Percentiles rank a stretch among this genome's conserved stretches.
These are phyloP conservation scores for Microbotryum scabiosae DNA, from an alignment of 1,284 basidiomycete genomes.

Conservation along the genomic window DNA sequence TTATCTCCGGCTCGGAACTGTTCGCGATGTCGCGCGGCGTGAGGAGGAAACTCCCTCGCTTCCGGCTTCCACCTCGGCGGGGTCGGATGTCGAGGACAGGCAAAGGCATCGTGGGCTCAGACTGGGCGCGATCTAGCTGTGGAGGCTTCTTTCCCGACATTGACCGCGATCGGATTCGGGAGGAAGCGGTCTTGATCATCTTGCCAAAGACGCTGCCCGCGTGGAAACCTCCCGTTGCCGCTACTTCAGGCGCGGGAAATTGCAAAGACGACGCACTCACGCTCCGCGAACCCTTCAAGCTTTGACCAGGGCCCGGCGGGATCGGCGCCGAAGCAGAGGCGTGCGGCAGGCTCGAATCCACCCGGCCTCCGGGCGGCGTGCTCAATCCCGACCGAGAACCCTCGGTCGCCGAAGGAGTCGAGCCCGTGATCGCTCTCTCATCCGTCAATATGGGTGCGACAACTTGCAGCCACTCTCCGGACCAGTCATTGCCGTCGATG, in stretches of 20 bases:
- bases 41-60: slow-evolving; percentile 22
- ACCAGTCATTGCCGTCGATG: slow-evolving; percentile 88
- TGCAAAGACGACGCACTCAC: too few species aligned
- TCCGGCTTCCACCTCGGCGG: neutral
- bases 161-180: too few species aligned
- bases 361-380: slow-evolving; percentile 32
- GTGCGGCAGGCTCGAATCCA: slow-evolving; percentile 8
- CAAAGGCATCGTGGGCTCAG: too few species aligned
- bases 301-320: neutral
- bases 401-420: slow-evolving; percentile 7
- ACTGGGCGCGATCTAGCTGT: too few species aligned
- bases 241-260: too few species aligned
- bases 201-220: too few species aligned
- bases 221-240: too few species aligned
- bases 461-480: slow-evolving; percentile 79
- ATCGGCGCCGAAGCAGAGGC: slow-evolving; percentile 8
- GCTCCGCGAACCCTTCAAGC: neutral
- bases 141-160: too few species aligned
- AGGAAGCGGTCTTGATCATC: too few species aligned
- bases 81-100: too few species aligned
- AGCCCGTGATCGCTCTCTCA: slow-evolving; percentile 43
- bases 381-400: slow-evolving; percentile 19
- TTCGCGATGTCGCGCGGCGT: neutral
- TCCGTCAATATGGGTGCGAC: slow-evolving; percentile 53
- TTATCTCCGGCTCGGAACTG: neutral